Evolutionary conservation across 106 monocot species (phyloP), one percentile per base, ranked within the genome.

Genomic region (Dactylorhiza incarnata): DNA sequence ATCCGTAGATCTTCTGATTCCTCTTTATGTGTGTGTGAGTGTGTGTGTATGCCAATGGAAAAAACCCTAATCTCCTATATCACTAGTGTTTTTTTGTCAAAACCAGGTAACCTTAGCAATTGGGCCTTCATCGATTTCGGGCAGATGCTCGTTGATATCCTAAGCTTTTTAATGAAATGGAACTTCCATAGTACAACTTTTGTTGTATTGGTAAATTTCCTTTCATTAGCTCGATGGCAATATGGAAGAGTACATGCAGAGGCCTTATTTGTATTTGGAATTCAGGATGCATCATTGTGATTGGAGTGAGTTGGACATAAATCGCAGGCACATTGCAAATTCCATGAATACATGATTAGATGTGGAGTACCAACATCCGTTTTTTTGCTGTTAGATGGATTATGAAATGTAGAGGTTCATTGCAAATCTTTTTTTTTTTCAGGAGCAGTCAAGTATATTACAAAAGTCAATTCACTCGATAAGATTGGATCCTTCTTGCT

Each of bases 371-470:
- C 43, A 69, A 15, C 17, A 45, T 46, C n/a, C 16, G 4, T 20
- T 7, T 17, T 69, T 13, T 69, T 69, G 37, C 45, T 69, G 15
- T 69, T 46, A 45, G 45, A 69, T 17, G 5, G 20, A 69, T 75
- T 63, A 7, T 76, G 10, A 0, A 47, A 20, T 47, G 12, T 20
- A 49, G 0, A 48, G 23, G 65, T 24, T 65, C 13, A 65, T 65
- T 23, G 0, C 17, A 5, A 37, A 48, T 45, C 10, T 23, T 72
- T 29, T 47, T 48, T 52, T 19, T 23, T 86, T 88, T 87, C 85
- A 95, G 95, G 93, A 84, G 68, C 96, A 96, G 80, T 82, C 93
- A 79, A 81, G 84, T 73, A 96, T 96, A 79, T 77, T 75, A 14
- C 55, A 87, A 51, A 85, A 48, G 68, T 90, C 83, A 77, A 91